phyloP scores from a whole-genome alignment of 176 grass and related monocot genomes.

The Paspalum vaginatum region DNA sequence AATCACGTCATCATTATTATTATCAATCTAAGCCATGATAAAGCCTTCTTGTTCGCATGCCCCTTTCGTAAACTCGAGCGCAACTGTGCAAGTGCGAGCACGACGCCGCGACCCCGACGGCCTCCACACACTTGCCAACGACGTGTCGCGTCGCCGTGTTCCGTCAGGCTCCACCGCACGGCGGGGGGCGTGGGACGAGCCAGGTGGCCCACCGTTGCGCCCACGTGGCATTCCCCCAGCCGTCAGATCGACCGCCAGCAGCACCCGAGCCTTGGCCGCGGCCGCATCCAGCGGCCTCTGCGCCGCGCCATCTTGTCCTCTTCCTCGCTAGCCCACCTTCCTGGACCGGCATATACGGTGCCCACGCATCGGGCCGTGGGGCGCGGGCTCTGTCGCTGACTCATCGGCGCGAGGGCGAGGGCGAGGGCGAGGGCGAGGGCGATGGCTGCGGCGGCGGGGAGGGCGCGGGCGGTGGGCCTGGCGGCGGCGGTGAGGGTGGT shows the following conservation, averaged over 20 bases:
- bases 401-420: slow-evolving; percentile 7
- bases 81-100: background rate
- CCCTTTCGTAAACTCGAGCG: background rate
- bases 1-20: background rate
- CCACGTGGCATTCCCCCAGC: background rate
- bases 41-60: slow-evolving; percentile 7
- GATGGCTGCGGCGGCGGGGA: slow-evolving; percentile 30
- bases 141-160: slow-evolving; percentile 30
- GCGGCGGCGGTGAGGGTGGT: slow-evolving; percentile 38
- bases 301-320: slow-evolving; percentile 37
- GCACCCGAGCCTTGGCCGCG: background rate
- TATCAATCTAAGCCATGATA: slow-evolving; percentile 4
- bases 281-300: slow-evolving; percentile 24
- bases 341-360: background rate
- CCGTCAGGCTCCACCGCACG: background rate
- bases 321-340: slow-evolving; percentile 15
- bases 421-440: background rate
- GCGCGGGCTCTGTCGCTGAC: slow-evolving; percentile 34
- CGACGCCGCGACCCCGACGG: background rate
- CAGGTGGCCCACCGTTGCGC: background rate
- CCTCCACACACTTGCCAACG: background rate
- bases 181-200: background rate
- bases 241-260: slow-evolving; percentile 35
- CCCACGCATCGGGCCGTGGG: slow-evolving; percentile 45
- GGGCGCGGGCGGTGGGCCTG: slow-evolving; percentile 41